Percentiles rank a stretch among this genome's conserved stretches.
Evolutionary conservation across 192 early-diverging fungal genomes (phyloP).

Genomic region (Pilobolus umbonatus): DNA sequence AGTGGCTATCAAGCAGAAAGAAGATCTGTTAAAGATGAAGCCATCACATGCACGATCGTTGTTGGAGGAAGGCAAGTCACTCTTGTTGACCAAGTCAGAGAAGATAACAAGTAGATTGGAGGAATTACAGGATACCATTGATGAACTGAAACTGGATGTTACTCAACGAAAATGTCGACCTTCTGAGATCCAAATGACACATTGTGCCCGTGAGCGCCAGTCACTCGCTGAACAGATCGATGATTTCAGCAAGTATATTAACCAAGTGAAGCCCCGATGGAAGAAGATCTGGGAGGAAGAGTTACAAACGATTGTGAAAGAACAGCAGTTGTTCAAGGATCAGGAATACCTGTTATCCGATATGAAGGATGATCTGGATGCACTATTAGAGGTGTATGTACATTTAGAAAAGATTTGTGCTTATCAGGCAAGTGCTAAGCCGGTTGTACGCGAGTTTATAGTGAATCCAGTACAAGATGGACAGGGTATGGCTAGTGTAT

Average conservation of each 20-base stretch:
- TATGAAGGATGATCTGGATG: slow-evolving; percentile 59
- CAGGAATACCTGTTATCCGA: slow-evolving; percentile 67
- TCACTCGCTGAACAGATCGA: slow-evolving; percentile 46
- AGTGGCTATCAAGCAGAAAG: neutral
- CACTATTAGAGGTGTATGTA: slow-evolving; percentile 51
- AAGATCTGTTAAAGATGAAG: slow-evolving; percentile 11
- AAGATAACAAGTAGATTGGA: slow-evolving; percentile 47
- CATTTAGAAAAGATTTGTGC: slow-evolving; percentile 60
- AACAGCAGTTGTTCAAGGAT: slow-evolving; percentile 77
- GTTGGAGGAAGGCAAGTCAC: slow-evolving; percentile 50
- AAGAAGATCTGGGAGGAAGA: slow-evolving; percentile 84
- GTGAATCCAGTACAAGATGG: slow-evolving; percentile 58
- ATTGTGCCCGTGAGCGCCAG: slow-evolving; percentile 48
- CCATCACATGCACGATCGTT: slow-evolving; percentile 6
- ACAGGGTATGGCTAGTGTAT: slow-evolving; percentile 59
- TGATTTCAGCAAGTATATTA: slow-evolving; percentile 54
- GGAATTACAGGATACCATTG: slow-evolving; percentile 61
- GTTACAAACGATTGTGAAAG: slow-evolving; percentile 73
- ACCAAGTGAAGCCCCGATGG: slow-evolving; percentile 63
- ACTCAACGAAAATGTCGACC: slow-evolving; percentile 63
- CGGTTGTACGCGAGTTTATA: slow-evolving; percentile 41
- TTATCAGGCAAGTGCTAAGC: slow-evolving; percentile 44
- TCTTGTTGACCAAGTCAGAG: slow-evolving; percentile 43
- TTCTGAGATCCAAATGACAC: slow-evolving; percentile 45
- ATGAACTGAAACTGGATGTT: slow-evolving; percentile 71